These are phyloP conservation scores for Phytophthora cactorum DNA, from an alignment of 352 stramenopile genomes.

Conservation along the genomic window DNA sequence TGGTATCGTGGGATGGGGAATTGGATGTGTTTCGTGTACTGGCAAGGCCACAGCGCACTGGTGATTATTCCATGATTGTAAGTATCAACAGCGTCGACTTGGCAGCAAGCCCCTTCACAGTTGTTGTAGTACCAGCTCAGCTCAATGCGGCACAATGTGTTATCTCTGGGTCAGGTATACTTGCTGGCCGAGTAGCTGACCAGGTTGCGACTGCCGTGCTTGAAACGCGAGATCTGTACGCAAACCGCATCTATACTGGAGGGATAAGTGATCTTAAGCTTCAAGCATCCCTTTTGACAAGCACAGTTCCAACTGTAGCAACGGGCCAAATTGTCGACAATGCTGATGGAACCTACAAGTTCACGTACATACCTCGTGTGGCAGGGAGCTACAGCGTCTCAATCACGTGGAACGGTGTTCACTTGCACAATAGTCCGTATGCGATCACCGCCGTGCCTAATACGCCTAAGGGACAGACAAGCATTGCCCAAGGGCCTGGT, in stretches of 20 bases:
- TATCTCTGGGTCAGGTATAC: slow-evolving; percentile 54
- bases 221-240: slow-evolving; percentile 58
- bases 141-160: slow-evolving; percentile 52
- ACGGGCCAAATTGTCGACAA: slow-evolving; percentile 48
- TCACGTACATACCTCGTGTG: slow-evolving; percentile 55
- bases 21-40: slow-evolving; percentile 34
- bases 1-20: slow-evolving; percentile 34
- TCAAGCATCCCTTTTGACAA: slow-evolving; percentile 46
- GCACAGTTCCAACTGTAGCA: slow-evolving; percentile 31
- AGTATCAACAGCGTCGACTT: slow-evolving; percentile 49
- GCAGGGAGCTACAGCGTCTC: slow-evolving; percentile 55
- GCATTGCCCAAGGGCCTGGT: slow-evolving; percentile 44
- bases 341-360: slow-evolving; percentile 52
- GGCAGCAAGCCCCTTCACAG: slow-evolving; percentile 46
- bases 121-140: slow-evolving; percentile 47
- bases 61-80: slow-evolving; percentile 60
- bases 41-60: slow-evolving; percentile 47
- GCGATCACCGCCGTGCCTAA: slow-evolving; percentile 56
- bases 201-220: slow-evolving; percentile 46
- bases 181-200: slow-evolving; percentile 51
- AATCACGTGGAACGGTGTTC: slow-evolving; percentile 42
- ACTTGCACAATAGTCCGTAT: slow-evolving; percentile 75
- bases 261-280: slow-evolving; percentile 35
- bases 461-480: slow-evolving; percentile 46
- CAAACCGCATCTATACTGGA: slow-evolving; percentile 61